Evolutionary conservation across 768 basidiomycete genomes (phyloP).

Genomic region (Phanerodontia chrysosporium): DNA sequence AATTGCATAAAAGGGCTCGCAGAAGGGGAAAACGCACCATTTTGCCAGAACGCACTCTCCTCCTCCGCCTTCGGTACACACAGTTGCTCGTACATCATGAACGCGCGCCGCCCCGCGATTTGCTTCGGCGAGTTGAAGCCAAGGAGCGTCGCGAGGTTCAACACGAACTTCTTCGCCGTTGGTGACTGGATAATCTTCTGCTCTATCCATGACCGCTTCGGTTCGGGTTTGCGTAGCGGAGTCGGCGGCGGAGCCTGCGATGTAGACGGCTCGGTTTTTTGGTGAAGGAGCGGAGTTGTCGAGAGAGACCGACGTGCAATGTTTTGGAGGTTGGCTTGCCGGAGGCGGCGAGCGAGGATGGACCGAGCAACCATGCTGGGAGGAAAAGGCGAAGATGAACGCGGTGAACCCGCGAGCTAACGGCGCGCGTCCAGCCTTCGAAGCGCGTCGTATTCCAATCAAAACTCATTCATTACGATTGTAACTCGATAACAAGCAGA

Average conservation of each 20-base stretch:
- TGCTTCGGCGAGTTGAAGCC: slow-evolving; percentile 64
- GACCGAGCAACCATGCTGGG: slow-evolving; percentile 11
- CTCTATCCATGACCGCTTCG: slow-evolving; percentile 15
- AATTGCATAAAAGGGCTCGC: no score
- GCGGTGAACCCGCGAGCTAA: not conserved
- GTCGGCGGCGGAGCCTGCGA: not conserved
- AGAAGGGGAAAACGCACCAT: slow-evolving; percentile 39
- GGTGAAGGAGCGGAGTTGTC: not conserved
- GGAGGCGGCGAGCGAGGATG: slow-evolving; percentile 10
- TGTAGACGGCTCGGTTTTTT: not conserved
- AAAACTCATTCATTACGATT: no score
- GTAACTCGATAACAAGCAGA: no score
- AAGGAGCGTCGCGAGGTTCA: slow-evolving; percentile 43
- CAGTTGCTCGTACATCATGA: slow-evolving; percentile 52
- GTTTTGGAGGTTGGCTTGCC: not conserved
- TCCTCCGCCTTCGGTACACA: slow-evolving; percentile 56
- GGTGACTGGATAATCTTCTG: slow-evolving; percentile 47
- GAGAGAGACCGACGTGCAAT: not conserved
- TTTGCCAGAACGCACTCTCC: slow-evolving; percentile 59
- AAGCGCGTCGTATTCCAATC: not conserved
- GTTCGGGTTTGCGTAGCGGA: not conserved
- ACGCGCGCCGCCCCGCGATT: slow-evolving; percentile 54
- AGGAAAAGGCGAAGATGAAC: not conserved
- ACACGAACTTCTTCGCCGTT: slow-evolving; percentile 39
- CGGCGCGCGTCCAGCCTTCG: not conserved